These are phyloP conservation scores for Syzygium aromaticum DNA, from an alignment of 345 rosid genomes.

Conservation along the genomic window DNA sequence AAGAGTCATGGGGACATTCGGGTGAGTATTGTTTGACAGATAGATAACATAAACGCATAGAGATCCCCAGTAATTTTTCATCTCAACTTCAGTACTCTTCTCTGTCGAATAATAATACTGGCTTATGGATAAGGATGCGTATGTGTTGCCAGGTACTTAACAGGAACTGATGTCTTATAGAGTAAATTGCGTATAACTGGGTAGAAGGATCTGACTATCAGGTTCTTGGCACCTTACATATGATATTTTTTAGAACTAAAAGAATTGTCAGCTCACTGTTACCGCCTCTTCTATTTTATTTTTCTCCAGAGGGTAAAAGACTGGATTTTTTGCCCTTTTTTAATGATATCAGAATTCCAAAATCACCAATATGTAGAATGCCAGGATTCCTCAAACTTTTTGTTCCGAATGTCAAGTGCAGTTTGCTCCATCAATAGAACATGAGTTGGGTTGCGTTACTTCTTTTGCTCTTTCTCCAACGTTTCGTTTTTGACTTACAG, in stretches of 20 bases:
- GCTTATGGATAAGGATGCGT: background rate
- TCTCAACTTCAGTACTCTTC: background rate
- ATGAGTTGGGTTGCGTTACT: background rate
- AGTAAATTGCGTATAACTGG: background rate
- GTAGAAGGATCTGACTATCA: background rate
- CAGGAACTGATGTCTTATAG: background rate
- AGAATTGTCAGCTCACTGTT: background rate
- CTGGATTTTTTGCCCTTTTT: background rate
- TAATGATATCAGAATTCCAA: background rate
- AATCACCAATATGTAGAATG: background rate
- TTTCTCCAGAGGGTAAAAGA: background rate
- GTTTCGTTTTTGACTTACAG: conserved; percentile 24
- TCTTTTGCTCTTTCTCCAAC: background rate
- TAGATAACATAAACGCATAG: background rate
- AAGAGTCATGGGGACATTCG: conserved; percentile 98
- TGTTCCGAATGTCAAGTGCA: background rate
- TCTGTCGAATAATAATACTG: background rate
- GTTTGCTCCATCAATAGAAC: background rate
- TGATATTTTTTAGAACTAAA: background rate
- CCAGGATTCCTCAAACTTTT: background rate
- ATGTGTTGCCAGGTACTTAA: background rate
- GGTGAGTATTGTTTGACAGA: conserved; percentile 48
- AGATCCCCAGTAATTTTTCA: background rate
- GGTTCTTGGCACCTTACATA: background rate
- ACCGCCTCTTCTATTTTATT: background rate